Evolutionary conservation across 2,329 filamentous ascomycete species (phyloP), one percentile per base, ranked within the genome.

Genomic region (Intubia oerlemansii): DNA sequence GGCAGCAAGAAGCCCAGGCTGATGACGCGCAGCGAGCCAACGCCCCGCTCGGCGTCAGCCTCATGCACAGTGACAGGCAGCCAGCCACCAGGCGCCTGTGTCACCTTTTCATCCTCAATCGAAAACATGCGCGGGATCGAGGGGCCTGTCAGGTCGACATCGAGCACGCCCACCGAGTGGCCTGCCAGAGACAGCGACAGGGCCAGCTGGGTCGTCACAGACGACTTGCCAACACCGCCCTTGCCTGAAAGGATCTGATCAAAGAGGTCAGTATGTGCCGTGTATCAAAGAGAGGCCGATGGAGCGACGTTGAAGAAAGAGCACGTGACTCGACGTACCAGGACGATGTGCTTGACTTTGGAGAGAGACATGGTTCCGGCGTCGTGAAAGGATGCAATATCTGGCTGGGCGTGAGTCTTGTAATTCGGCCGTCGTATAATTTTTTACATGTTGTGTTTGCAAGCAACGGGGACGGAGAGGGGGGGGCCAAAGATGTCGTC

Each of bases 221-320:
- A 92, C 24, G 85, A 95, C 59, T 98, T 98, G 33, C 88, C 88
- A 13, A 98, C 88, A 41, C 88, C 88, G 44, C 88, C 88, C 63
- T 98, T 98, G 42, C 88, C 88, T 10, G 88, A 95, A 27, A 98
- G 74, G 36, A 85, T 64, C 64, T 69, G 31, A n/a, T n/a, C n/a
- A n/a, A n/a, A n/a, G n/a, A n/a, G n/a, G n/a, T n/a, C n/a, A n/a
- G n/a, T n/a, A n/a, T n/a, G n/a, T n/a, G n/a, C n/a, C 18, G 14
- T 21, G 28, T 19, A 14, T 24, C 19, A 18, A 12, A 18, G 9
- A n/a, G 25, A 13, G 17, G 10, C 7, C 11, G 18, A 26, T 17
- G 10, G 10, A 7, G 14, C 9, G 3, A n/a, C 7, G 9, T 8
- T n/a, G 4, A 7, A 17, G 7, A 4, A 14, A n/a, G 21, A 20